These are phyloP conservation scores for Talaromyces stipitatus DNA, from an alignment of 495 filamentous ascomycete genomes.

Conservation along the genomic window DNA sequence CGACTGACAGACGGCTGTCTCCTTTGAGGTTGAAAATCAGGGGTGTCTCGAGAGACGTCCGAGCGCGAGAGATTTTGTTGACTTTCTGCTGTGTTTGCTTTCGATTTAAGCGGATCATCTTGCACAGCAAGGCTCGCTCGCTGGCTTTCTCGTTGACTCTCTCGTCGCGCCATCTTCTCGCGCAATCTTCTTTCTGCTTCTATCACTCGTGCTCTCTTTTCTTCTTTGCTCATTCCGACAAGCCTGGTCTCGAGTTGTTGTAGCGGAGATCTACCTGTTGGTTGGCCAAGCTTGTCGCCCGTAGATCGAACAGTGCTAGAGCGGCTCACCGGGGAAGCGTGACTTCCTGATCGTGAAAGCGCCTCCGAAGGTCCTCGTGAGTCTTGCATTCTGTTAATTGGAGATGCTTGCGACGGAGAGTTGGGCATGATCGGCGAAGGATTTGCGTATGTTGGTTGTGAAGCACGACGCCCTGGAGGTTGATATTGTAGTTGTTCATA, in stretches of 20 bases:
- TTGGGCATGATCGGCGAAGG: background rate
- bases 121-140: conserved; percentile 13
- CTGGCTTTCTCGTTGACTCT: conserved; percentile 22
- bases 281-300: conserved; percentile 41
- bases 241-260: conserved; percentile 87
- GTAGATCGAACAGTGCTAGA: conserved; percentile 31
- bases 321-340: conserved; percentile 18
- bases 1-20: conserved; percentile 1
- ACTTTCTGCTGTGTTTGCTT: background rate
- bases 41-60: background rate
- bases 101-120: background rate
- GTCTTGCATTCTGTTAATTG: conserved; percentile 4
- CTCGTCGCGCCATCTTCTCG: conserved; percentile 38
- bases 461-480: background rate
- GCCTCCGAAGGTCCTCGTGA: conserved; percentile 1
- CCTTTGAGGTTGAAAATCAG: background rate
- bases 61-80: background rate
- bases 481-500: background rate
- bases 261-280: conserved; percentile 75
- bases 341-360: conserved; percentile 8
- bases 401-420: background rate
- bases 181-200: conserved; percentile 59
- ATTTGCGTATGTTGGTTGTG: background rate
- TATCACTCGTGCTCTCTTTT: conserved; percentile 73
- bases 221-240: conserved; percentile 84